Base-by-base conservation (phyloP, 2,329 filamentous ascomycete species). In the Tolypocladium cylindrosporum region DNA sequence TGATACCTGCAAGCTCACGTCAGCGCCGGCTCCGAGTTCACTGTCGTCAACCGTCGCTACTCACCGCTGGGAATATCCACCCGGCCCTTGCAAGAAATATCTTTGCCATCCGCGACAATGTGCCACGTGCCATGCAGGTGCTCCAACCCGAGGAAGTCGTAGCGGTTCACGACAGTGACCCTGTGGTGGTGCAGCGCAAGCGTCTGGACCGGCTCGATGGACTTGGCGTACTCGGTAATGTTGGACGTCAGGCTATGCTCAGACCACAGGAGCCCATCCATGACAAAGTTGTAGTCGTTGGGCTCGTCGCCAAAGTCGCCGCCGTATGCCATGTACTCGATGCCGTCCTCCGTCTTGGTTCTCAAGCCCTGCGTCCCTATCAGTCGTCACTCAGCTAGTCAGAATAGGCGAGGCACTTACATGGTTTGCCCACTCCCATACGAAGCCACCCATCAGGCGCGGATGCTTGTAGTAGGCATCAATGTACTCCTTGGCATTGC, bases 401-500 rank as follows among this genome's bases (percentile, higher is more conserved):
- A 16, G 40, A 11, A 53, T 2, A 14, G 19, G 1, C 6, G 42
- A 36, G 21, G 27, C 34, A 53, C 62, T 59, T 56, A 59, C 63
- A 59, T 85, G 82, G 59, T 84, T 86, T 0, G 77, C 79, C 83
- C 83, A 86, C 63, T 86, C 83, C 83, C 83, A 86, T 3, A 86
- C 78, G 41, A 82, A 84, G 0, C 86, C 87, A 6, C 87, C 86
- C 71, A 88, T 86, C 0, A 75, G 64, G 0, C 68, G 61, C 0
- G 68, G 67, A 37, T 75, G 77, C 50, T 78, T 77, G 64, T 84
- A 81, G 68, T 89, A 90, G 0, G 80, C 77, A 8, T 87, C 80
- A 14, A 87, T 73, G 60, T 90, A 90, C 60, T 89, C 86, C 60
- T 84, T 79, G 54, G 89, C 74, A 1, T 79, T 81, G 1, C 87